Evolutionary conservation across 164 flowering plant species (phyloP).

Genomic region (Umbellularia californica): DNA sequence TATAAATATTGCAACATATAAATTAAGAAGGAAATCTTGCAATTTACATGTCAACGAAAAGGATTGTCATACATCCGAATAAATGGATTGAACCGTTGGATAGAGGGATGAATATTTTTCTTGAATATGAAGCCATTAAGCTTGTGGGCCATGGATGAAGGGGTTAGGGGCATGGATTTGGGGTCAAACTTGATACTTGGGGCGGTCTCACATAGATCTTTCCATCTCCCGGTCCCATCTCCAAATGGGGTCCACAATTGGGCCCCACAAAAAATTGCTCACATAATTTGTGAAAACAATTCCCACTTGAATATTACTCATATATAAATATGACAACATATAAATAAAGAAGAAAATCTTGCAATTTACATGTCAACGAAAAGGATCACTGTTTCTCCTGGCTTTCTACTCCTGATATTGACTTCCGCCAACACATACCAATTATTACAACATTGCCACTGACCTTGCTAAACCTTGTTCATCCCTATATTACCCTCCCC

Average conservation of each 20-base stretch:
- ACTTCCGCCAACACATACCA: background rate
- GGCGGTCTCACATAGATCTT: too few relatives aligned
- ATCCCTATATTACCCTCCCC: background rate
- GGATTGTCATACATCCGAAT: background rate
- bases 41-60: background rate
- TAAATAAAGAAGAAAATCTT: background rate
- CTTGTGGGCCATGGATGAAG: too few relatives aligned
- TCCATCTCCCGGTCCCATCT: too few relatives aligned
- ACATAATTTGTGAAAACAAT: too few relatives aligned
- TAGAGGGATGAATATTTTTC: too few relatives aligned
- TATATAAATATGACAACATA: background rate
- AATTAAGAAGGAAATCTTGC: background rate
- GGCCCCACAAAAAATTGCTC: too few relatives aligned
- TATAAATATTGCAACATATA: background rate
- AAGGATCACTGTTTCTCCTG: background rate
- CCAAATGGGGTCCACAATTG: too few relatives aligned
- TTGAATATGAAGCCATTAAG: too few relatives aligned
- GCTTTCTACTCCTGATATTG: background rate
- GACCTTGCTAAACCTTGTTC: background rate
- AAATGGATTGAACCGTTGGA: too few relatives aligned
- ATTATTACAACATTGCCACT: background rate
- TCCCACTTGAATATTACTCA: too few relatives aligned
- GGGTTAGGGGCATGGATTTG: too few relatives aligned
- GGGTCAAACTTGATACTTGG: too few relatives aligned
- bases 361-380: background rate